phyloP scores from a whole-genome alignment of 352 stramenopile species.

The Pythium sp. region DNA sequence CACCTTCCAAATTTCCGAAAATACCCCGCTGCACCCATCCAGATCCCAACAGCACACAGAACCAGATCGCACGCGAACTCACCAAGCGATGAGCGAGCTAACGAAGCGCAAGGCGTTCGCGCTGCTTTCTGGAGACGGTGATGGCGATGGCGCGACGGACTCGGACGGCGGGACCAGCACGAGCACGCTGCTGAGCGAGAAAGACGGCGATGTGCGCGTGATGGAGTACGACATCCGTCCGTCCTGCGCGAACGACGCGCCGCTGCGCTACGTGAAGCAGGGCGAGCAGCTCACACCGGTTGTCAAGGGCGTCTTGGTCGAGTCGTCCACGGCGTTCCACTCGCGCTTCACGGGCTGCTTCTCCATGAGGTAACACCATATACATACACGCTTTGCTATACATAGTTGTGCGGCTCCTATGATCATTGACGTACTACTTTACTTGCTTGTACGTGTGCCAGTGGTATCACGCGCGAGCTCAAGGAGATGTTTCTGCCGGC shows the following conservation, averaged over 20 bases:
- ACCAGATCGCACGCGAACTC: neutral
- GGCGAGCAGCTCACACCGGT: constrained; percentile 30
- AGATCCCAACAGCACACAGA: neutral
- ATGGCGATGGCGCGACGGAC: constrained; percentile 1
- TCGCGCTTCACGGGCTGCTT: constrained; percentile 22
- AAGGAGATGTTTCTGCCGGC: constrained; percentile 86
- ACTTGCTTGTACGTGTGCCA: neutral
- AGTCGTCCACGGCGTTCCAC: constrained; percentile 4
- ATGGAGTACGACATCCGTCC: constrained; percentile 61
- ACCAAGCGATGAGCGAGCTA: constrained; percentile 34
- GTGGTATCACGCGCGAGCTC: constrained; percentile 49
- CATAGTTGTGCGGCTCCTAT: neutral
- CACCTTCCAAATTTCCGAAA: neutral
- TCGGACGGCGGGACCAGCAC: constrained; percentile 16
- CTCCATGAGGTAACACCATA: constrained; percentile 14
- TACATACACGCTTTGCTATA: neutral
- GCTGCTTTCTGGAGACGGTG: neutral
- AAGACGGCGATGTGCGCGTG: constrained; percentile 31
- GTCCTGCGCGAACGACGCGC: constrained; percentile 45
- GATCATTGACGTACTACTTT: neutral
- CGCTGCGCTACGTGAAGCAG: constrained; percentile 45
- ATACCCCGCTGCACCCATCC: neutral
- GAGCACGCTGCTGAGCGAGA: constrained; percentile 18
- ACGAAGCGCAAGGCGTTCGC: constrained; percentile 48
- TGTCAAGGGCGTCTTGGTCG: constrained; percentile 13